Conservation (phyloP, 2,329 filamentous ascomycete genomes). For the Xylaria sp. region DNA sequence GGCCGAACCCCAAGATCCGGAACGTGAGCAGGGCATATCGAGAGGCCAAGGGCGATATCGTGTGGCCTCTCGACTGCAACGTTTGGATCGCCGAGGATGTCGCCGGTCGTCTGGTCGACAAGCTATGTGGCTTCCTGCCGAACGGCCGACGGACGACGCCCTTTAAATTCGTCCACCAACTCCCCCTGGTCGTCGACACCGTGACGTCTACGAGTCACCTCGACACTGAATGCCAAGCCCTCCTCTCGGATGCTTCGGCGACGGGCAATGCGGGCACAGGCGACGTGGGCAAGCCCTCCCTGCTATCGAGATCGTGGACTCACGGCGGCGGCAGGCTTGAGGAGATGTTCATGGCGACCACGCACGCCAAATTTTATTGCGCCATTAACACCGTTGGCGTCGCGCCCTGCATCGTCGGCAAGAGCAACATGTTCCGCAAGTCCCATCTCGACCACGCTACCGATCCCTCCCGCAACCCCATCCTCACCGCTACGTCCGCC, state of each 20-base stretch:
- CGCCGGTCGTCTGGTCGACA: slow-evolving; percentile 88
- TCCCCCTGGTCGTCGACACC: slow-evolving; percentile 88
- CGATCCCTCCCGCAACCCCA: slow-evolving; percentile 58
- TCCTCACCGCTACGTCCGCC: slow-evolving; percentile 52
- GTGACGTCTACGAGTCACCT: slow-evolving; percentile 51
- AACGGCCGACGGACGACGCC: slow-evolving; percentile 61
- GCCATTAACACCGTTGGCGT: slow-evolving; percentile 94
- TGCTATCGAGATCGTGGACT: slow-evolving; percentile 48
- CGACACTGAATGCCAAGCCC: slow-evolving; percentile 45
- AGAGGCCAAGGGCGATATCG: slow-evolving; percentile 84
- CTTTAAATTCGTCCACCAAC: slow-evolving; percentile 94
- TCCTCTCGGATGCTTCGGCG: slow-evolving; percentile 51
- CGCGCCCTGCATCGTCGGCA: slow-evolving; percentile 93
- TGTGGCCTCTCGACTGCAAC: slow-evolving; percentile 98
- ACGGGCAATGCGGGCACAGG: slow-evolving; percentile 47
- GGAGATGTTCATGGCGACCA: slow-evolving; percentile 92
- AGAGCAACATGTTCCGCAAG: slow-evolving; percentile 98
- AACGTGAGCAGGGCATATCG: slow-evolving; percentile 95
- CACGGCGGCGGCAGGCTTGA: slow-evolving; percentile 84
- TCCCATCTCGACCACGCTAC: slow-evolving; percentile 85
- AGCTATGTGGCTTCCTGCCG: slow-evolving; percentile 74
- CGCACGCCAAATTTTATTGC: slow-evolving; percentile 96
- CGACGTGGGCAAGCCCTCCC: slow-evolving; percentile 43
- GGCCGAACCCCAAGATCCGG: slow-evolving; percentile 97
- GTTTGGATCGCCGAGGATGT: slow-evolving; percentile 87